Conservation (phyloP, 305 asterid genomes). For the Rubia tinctorum region DNA sequence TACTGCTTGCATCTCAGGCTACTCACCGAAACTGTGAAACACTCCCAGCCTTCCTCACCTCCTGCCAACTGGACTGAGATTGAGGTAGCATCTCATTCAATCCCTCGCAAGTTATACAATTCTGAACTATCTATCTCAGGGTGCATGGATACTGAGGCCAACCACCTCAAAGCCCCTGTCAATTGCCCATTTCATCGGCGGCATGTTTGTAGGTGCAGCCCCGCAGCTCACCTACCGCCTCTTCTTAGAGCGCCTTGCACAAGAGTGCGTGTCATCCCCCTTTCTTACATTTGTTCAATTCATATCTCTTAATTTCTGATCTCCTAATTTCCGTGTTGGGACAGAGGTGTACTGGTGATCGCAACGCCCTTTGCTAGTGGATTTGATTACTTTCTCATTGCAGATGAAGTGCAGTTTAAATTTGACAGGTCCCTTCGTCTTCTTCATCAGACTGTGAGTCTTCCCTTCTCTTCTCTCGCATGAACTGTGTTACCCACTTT, state of each 20-base stretch:
- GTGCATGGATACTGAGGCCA: slow-evolving; percentile 93
- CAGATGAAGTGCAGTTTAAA: slow-evolving; percentile 94
- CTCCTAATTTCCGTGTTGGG: neutral
- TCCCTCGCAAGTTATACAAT: no score
- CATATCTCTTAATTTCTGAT: neutral
- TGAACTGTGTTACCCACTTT: no score
- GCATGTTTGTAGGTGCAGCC: slow-evolving; percentile 97
- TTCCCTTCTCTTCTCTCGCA: neutral
- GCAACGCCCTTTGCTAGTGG: slow-evolving; percentile 99
- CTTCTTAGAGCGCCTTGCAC: slow-evolving; percentile 74
- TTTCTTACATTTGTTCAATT: neutral
- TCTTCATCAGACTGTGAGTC: slow-evolving; percentile 72
- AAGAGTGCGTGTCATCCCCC: neutral
- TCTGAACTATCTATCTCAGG: slow-evolving; percentile 36
- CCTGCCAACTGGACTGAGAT: slow-evolving; percentile 81
- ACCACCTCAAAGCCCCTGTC: slow-evolving; percentile 40
- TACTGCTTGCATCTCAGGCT: slow-evolving; percentile 42
- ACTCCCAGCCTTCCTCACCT: slow-evolving; percentile 62
- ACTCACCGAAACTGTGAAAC: slow-evolving; percentile 72
- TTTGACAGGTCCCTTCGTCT: slow-evolving; percentile 78
- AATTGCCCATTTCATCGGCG: slow-evolving; percentile 86
- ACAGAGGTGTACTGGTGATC: slow-evolving; percentile 81
- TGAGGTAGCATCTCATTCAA: slow-evolving; percentile 42
- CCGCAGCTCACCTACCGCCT: slow-evolving; percentile 96
- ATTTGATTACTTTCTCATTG: slow-evolving; percentile 90